phyloP scores from a whole-genome alignment of 208 protist species.

The Vickermania ingenoplastis region DNA sequence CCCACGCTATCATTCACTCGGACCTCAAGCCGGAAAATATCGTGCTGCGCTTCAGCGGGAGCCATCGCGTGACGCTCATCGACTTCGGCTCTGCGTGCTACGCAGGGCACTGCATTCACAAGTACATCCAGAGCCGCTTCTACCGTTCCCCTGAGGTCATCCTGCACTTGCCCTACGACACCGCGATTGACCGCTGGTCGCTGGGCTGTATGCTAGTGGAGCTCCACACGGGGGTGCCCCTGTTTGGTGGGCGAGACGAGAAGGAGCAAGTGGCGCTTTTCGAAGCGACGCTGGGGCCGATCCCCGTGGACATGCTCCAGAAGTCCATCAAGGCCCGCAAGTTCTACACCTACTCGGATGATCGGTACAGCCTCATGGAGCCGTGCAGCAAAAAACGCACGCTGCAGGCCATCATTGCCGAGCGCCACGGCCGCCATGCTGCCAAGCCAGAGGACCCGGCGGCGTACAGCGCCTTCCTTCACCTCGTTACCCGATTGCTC shows the following conservation, averaged over 20 bases:
- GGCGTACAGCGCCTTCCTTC: conserved; percentile 41
- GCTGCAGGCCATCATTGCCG: neutral
- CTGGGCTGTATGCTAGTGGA: conserved; percentile 98
- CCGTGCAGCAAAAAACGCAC: neutral
- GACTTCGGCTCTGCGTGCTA: conserved; percentile 98
- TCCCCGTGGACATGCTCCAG: conserved; percentile 54
- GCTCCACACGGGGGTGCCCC: conserved; percentile 93
- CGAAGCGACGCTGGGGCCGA: conserved; percentile 60
- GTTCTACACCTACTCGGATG: conserved; percentile 35
- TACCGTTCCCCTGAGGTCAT: conserved; percentile 98
- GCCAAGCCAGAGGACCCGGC: neutral
- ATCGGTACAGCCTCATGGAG: neutral
- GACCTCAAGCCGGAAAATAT: conserved; percentile 98
- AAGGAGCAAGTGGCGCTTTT: conserved; percentile 93
- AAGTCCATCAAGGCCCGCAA: conserved; percentile 35
- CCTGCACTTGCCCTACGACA: conserved; percentile 90
- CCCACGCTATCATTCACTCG: conserved; percentile 95
- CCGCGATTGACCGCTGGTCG: conserved; percentile 97
- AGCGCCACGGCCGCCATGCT: neutral
- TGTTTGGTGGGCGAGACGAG: conserved; percentile 95
- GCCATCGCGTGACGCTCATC: conserved; percentile 86
- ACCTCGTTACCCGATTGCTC: conserved; percentile 49
- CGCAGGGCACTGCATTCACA: conserved; percentile 88
- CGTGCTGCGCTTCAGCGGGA: conserved; percentile 80
- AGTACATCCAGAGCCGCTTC: conserved; percentile 97